These are phyloP conservation scores for Camptophora hylomeconis DNA, from an alignment of 2,329 filamentous ascomycete species.

Conservation along the genomic window DNA sequence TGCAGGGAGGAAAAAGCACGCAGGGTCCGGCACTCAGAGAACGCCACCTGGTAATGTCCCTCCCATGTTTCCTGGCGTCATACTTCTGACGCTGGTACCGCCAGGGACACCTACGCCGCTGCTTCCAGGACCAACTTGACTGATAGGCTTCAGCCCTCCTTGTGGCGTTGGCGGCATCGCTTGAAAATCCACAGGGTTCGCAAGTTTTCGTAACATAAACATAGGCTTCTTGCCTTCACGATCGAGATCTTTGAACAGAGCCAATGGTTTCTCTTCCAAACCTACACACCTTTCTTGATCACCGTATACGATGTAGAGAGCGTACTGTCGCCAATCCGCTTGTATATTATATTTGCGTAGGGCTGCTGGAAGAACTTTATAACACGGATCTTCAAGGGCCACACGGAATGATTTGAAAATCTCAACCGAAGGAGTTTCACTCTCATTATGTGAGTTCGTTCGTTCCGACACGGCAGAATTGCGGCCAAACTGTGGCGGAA, in stretches of 20 bases:
- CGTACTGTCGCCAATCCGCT: conserved; percentile 93
- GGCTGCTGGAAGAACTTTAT: conserved; percentile 90
- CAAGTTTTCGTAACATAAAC: conserved; percentile 81
- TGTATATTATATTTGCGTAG: conserved; percentile 98
- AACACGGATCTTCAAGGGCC: conserved; percentile 93
- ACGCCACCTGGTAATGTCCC: conserved; percentile 11
- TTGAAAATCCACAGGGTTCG: conserved; percentile 19
- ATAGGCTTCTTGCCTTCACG: conserved; percentile 96
- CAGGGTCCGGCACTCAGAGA: too few species aligned
- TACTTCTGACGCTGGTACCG: conserved; percentile 7
- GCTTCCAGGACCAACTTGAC: conserved; percentile 4
- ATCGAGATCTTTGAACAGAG: conserved; percentile 93
- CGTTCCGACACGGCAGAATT: too few species aligned
- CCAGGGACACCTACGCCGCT: conserved; percentile 6
- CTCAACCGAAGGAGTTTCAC: conserved; percentile 49
- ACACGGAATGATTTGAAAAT: conserved; percentile 99
- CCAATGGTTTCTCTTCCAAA: conserved; percentile 83
- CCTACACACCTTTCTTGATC: conserved; percentile 91
- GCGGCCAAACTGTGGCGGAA: conserved; percentile 11
- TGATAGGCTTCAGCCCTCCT: conserved; percentile 10
- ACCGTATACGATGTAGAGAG: conserved; percentile 96
- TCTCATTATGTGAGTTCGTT: conserved; percentile 3
- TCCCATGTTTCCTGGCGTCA: conserved; percentile 6
- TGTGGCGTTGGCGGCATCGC: not conserved
- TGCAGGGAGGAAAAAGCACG: too few species aligned